Evolutionary conservation across 225 moss, liverwort and hornwort species (phyloP).

Genomic region (Anthoceros angustus): DNA sequence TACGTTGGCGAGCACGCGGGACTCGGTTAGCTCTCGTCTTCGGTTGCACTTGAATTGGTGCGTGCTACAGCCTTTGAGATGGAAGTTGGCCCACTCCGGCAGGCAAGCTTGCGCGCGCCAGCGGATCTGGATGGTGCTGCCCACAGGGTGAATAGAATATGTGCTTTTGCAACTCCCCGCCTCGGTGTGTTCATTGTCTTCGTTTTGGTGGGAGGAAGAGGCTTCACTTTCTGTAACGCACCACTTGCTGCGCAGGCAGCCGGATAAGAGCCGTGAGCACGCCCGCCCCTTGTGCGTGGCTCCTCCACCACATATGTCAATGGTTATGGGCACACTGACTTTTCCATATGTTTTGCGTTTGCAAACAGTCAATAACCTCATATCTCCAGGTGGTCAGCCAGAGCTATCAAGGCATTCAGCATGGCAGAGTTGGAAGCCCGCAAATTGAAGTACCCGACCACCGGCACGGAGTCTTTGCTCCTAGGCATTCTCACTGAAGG

Average conservation of each 20-base stretch:
- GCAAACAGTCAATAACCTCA: too few relatives aligned
- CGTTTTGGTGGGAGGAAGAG: too few relatives aligned
- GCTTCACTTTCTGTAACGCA: too few relatives aligned
- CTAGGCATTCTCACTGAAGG: constrained; percentile 94
- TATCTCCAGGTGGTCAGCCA: constrained; percentile 59
- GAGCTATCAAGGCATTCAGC: constrained; percentile 94
- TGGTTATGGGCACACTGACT: not conserved
- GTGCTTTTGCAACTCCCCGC: not conserved
- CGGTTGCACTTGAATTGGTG: not conserved
- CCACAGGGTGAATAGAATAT: not conserved
- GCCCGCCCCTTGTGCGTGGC: not conserved
- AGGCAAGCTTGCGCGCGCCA: not conserved
- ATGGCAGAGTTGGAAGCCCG: constrained; percentile 97
- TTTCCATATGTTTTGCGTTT: too few relatives aligned
- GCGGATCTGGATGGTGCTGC: not conserved
- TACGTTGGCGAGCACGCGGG: not conserved
- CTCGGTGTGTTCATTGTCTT: too few relatives aligned
- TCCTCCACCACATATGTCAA: not conserved
- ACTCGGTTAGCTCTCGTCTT: not conserved
- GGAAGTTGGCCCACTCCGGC: not conserved
- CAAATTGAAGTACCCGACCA: constrained; percentile 90
- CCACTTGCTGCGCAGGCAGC: not conserved
- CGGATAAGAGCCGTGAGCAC: not conserved
- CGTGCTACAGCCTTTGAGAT: not conserved
- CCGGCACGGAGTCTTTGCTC: constrained; percentile 81